Base-by-base conservation (phyloP, 2,329 filamentous ascomycete species). In the Simplicillium sp. region DNA sequence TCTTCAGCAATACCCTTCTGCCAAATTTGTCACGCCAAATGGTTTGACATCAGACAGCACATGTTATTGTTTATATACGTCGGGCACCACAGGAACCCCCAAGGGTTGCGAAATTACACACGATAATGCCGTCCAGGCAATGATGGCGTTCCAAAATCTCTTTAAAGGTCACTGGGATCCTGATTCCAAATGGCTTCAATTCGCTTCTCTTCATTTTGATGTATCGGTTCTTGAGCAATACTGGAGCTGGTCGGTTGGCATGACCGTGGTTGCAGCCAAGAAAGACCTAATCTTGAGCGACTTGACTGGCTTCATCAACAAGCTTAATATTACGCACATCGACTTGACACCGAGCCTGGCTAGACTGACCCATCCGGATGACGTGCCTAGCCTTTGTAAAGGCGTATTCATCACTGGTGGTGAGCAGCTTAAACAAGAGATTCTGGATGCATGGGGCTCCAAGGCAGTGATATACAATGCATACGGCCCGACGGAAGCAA, bases 351-450 rank as follows among this genome's bases (percentile, higher is more conserved):
- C 89, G 0, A 94, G 87, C 56, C 67, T 96, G 13, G 89, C 89
- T 3, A 75, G 84, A 6, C 67, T 94, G 9, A 63, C 92, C 1
- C 80, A 82, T 44, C 90, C 89, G 0, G 72, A 85, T 28, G 84
- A 94, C 34, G 85, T 90, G 0, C 88, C 89, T 2, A 82, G 73
- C 20, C 66, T 96, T 1, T 87, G 83, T 48, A 74, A 73, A 36
- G 88, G 90, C 3, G 84, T 95, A 0, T 96, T 96, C 56, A 95
- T 96, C 48, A 95, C 89, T 0, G 89, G 90, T 7, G 89, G 89
- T 3, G 89, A 96, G 57, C 80, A 85, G 39, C 66, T 96, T 14
- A 89, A 87, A 50, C 86, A 92, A 53, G 89, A 95, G 47, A 94
- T 95, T 37, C 67, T 96, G 2, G 84, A 94, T 51, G 74, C 70